Base-by-base conservation (phyloP, 352 stramenopile genomes). In the Salisapilia sapeloensis region DNA sequence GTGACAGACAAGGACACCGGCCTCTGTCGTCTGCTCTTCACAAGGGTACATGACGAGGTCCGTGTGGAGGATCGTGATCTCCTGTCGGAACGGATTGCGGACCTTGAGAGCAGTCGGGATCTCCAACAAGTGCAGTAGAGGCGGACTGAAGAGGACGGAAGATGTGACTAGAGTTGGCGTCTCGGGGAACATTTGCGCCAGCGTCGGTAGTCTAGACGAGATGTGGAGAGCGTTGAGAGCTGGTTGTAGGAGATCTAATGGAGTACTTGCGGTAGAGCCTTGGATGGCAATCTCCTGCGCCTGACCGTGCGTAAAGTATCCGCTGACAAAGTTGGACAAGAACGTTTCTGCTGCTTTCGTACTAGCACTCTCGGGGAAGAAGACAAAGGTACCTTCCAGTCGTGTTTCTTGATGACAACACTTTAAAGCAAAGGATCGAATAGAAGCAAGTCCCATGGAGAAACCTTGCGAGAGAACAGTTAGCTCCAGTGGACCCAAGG, bases 251-350 rank as follows among this genome's bases (percentile, higher is more conserved):
- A 84, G 40, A 33, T 83, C 67, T 7, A 82, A 40, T 12, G 47
- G 37, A 0, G 64, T 72, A 42, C 70, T 85, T 16, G 51, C 24
- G 10, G 32, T 31, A 4, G 59, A 76, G 7, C 74, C 74, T 31
- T 47, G 51, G 28, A 89, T 89, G 11, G 32, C 13, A 40, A 89
- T 83, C 70, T 78, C 33, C 40, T 89, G 74, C 2, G 55, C 35
- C 40, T 54, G 46, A 3, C 63, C 67, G 31, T 69, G 42, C 2
- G 71, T 84, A 32, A 81, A 87, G 47, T 80, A 87, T 2, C 74
- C 74, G 15, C 39, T 72, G 4, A 89, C 74, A 41, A 89, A 89
- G 29, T 84, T 83, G 2, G 74, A 89, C n/a, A 89, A 46, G 35
- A 89, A 89, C 20, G 35, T 56, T 20, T 59, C 44, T 8, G 65